Evolutionary conservation across 2,329 filamentous ascomycete genomes (phyloP).

Genomic region (Pseudogymnoascus sp.): DNA sequence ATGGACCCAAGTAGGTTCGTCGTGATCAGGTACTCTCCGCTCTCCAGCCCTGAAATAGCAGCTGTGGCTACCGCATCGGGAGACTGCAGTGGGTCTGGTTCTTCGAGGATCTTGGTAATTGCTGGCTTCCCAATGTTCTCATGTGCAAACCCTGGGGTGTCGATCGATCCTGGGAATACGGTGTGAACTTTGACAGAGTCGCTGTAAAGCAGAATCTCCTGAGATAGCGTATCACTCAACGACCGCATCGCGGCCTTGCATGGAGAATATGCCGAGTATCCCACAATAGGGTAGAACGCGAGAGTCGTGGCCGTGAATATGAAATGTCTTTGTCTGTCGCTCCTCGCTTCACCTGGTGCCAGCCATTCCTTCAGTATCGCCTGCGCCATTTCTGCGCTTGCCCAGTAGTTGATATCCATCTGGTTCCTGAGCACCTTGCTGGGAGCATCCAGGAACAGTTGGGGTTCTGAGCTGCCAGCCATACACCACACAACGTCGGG

Average conservation of each 20-base stretch:
- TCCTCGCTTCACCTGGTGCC: conserved; percentile 36
- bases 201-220: conserved; percentile 82
- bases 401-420: conserved; percentile 92
- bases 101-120: conserved; percentile 70
- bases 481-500: conserved; percentile 90
- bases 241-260: conserved; percentile 77
- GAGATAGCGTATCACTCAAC: conserved; percentile 71
- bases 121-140: conserved; percentile 75
- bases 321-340: conserved; percentile 59
- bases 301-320: conserved; percentile 76
- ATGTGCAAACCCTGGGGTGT: conserved; percentile 61
- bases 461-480: conserved; percentile 65
- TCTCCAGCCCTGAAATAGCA: conserved; percentile 67
- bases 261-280: conserved; percentile 77
- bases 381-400: conserved; percentile 76
- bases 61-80: conserved; percentile 67
- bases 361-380: conserved; percentile 71
- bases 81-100: conserved; percentile 69
- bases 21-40: conserved; percentile 69
- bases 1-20: conserved; percentile 63
- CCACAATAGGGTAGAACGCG: conserved; percentile 67
- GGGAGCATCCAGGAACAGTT: conserved; percentile 68
- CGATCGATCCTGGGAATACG: conserved; percentile 77
- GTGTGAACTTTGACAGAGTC: conserved; percentile 72
- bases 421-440: conserved; percentile 59